These are phyloP conservation scores for Aegilops tauschii DNA, from an alignment of 176 grass and related monocot species.

Conservation along the genomic window DNA sequence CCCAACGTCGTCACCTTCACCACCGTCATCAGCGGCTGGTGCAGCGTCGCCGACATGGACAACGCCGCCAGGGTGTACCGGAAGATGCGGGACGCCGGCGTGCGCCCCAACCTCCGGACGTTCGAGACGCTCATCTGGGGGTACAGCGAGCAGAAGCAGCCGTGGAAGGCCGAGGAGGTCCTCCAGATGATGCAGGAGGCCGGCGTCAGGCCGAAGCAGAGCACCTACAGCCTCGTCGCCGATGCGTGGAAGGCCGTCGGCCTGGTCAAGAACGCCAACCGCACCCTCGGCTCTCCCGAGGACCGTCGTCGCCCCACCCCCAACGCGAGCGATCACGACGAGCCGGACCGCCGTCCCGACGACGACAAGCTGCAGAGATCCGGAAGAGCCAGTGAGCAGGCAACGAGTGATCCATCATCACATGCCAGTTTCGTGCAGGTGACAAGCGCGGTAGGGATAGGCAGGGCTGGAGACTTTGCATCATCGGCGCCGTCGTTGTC, in stretches of 20 bases:
- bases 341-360: background rate
- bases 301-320: background rate
- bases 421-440: constrained; percentile 44
- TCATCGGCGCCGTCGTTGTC: background rate
- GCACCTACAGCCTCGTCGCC: constrained; percentile 59
- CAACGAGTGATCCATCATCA: constrained; percentile 21
- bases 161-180: constrained; percentile 81
- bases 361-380: constrained; percentile 27
- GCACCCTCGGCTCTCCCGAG: constrained; percentile 31
- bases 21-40: constrained; percentile 89
- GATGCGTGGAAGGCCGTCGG: constrained; percentile 79
- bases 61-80: constrained; percentile 67
- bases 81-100: constrained; percentile 71
- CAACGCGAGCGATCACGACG: background rate
- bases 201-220: constrained; percentile 58
- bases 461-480: background rate
- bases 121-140: constrained; percentile 98
- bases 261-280: constrained; percentile 48
- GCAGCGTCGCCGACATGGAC: constrained; percentile 71
- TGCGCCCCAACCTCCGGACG: constrained; percentile 78
- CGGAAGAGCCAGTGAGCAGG: constrained; percentile 13
- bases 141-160: constrained; percentile 79
- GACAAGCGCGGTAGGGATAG: constrained; percentile 29
- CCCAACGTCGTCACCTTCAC: constrained; percentile 93
- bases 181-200: constrained; percentile 63